A percentile compares a stretch with the other conserved stretches of the same genome.
phyloP scores from a whole-genome alignment of 495 filamentous ascomycete species.

The Delitschia confertaspora region DNA sequence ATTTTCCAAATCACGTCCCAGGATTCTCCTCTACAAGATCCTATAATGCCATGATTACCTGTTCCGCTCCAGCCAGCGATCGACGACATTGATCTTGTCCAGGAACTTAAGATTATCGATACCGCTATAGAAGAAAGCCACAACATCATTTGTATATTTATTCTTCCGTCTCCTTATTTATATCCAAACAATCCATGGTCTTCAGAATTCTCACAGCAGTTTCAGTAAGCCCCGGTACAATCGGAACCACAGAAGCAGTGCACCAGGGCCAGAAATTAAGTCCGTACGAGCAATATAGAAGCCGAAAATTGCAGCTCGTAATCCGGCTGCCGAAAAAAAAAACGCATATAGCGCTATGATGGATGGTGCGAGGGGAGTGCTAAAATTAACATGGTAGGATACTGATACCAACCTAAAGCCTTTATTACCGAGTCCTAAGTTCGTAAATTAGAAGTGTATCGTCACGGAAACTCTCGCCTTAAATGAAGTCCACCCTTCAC shows the following conservation, averaged over 20 bases:
- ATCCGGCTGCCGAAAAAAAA: too few relatives aligned
- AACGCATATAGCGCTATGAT: too few relatives aligned
- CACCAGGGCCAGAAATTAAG: constrained; percentile 41
- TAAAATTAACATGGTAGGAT: constrained; percentile 38
- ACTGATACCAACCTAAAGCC: neutral
- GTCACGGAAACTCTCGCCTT: constrained; percentile 29
- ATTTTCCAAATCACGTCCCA: too few relatives aligned
- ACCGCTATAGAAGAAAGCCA: too few relatives aligned
- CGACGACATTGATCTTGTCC: too few relatives aligned
- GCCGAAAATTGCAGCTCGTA: constrained; percentile 43
- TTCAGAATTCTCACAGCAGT: constrained; percentile 38
- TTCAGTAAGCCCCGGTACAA: constrained; percentile 44
- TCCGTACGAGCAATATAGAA: constrained; percentile 40
- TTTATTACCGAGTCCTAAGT: constrained; percentile 1
- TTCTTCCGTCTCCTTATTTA: too few relatives aligned
- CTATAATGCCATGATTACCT: too few relatives aligned
- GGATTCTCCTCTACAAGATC: too few relatives aligned
- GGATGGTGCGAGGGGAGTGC: constrained; percentile 39
- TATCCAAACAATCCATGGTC: too few relatives aligned
- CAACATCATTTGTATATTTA: too few relatives aligned
- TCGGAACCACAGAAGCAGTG: constrained; percentile 45
- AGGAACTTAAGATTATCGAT: too few relatives aligned
- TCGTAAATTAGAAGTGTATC: constrained; percentile 22
- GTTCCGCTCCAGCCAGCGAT: too few relatives aligned
- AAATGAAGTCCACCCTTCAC: constrained; percentile 43